Evolutionary conservation across 208 protist genomes (phyloP).

Genomic region (Leishmania amazonensis): DNA sequence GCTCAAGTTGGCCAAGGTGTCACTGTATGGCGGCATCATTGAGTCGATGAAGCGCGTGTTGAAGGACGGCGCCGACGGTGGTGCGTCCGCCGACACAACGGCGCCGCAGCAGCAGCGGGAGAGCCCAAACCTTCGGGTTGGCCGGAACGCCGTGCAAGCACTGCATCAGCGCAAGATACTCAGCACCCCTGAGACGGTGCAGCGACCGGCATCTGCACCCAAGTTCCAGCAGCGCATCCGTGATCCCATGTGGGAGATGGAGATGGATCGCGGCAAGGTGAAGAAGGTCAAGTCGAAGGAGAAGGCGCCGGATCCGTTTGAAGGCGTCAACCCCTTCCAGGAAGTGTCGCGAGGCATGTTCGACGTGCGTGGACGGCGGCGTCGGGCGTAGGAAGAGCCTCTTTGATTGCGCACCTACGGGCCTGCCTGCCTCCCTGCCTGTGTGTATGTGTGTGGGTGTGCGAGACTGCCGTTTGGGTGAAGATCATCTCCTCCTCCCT

Average conservation of each 20-base stretch:
- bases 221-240: slow-evolving; percentile 81
- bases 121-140: slow-evolving; percentile 23
- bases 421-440: too few species aligned
- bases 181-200: slow-evolving; percentile 47
- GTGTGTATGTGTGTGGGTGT: neutral
- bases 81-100: neutral
- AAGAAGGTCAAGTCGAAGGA: slow-evolving; percentile 78
- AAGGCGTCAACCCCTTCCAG: slow-evolving; percentile 56
- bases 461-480: neutral
- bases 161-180: slow-evolving; percentile 38
- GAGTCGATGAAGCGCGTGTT: slow-evolving; percentile 45
- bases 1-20: slow-evolving; percentile 9
- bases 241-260: slow-evolving; percentile 83
- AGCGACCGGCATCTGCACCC: slow-evolving; percentile 44
- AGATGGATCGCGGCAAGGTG: slow-evolving; percentile 84
- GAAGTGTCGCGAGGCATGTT: slow-evolving; percentile 40
- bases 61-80: neutral
- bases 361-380: slow-evolving; percentile 39
- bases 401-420: too few species aligned
- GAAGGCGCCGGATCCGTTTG: slow-evolving; percentile 25
- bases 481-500: neutral
- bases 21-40: slow-evolving; percentile 54
- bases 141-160: slow-evolving; percentile 44
- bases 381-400: slow-evolving; percentile 15
- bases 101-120: neutral